Conservation (phyloP, 768 basidiomycete genomes). For the Boletus rex-veris region DNA sequence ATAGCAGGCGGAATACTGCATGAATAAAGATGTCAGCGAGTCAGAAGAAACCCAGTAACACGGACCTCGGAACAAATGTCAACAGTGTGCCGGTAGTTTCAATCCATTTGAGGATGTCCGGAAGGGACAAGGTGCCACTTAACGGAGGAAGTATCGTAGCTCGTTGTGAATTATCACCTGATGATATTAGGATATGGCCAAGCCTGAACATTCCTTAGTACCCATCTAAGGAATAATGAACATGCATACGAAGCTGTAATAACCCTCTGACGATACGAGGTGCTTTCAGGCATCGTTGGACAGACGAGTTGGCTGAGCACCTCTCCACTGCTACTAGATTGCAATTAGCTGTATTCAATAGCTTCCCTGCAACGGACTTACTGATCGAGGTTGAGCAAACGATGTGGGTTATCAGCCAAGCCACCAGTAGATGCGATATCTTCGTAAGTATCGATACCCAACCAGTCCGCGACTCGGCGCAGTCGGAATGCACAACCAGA, state of each 20-base stretch:
- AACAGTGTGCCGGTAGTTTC: conserved; percentile 29
- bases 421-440: conserved; percentile 37
- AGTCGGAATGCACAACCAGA: conserved; percentile 51
- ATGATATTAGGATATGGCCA: conserved; percentile 57
- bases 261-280: conserved; percentile 11
- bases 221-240: background rate
- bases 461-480: conserved; percentile 62
- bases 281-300: background rate
- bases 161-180: conserved; percentile 32
- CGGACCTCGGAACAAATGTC: conserved; percentile 54
- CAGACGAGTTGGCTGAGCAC: conserved; percentile 16
- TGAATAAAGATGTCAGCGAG: background rate
- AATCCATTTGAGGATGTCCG: conserved; percentile 47
- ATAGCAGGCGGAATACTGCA: conserved; percentile 39
- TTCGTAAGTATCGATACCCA: conserved; percentile 36
- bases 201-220: conserved; percentile 36
- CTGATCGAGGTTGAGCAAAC: conserved; percentile 36
- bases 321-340: conserved; percentile 12
- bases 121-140: conserved; percentile 37
- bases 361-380: conserved; percentile 21
- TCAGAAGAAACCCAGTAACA: background rate
- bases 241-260: conserved; percentile 40
- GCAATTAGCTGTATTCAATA: conserved; percentile 5
- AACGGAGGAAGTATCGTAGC: conserved; percentile 48
- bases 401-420: conserved; percentile 34